These are phyloP conservation scores for Metschnikowia similis DNA, from an alignment of 805 yeast species.

Conservation along the genomic window DNA sequence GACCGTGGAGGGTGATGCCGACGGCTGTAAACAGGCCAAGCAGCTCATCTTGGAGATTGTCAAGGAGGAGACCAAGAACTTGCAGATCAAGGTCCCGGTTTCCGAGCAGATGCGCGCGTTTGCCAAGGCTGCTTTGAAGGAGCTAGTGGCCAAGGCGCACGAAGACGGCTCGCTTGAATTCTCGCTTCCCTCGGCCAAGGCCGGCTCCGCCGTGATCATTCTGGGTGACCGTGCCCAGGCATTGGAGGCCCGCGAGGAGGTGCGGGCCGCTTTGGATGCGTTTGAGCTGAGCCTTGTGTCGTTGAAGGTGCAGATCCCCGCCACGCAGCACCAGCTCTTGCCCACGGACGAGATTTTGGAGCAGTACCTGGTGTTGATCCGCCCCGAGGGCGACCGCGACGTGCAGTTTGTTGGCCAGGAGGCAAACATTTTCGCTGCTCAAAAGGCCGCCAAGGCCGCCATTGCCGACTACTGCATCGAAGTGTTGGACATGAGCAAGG, in stretches of 20 bases:
- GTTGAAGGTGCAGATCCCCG: constrained; percentile 63
- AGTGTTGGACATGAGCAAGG: constrained; percentile 76
- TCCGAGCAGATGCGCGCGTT: constrained; percentile 30
- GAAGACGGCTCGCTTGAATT: constrained; percentile 25
- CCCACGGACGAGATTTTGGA: constrained; percentile 50
- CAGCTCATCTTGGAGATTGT: constrained; percentile 67
- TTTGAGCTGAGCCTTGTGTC: constrained; percentile 36
- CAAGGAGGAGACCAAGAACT: constrained; percentile 62
- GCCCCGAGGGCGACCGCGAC: constrained; percentile 42
- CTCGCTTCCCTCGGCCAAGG: constrained; percentile 36
- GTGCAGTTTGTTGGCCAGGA: constrained; percentile 64
- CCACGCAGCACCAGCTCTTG: constrained; percentile 64
- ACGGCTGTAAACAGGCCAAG: constrained; percentile 75
- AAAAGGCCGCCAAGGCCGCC: constrained; percentile 53
- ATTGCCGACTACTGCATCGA: constrained; percentile 60
- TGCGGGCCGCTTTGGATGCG: constrained; percentile 20
- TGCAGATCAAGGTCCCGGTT: constrained; percentile 48
- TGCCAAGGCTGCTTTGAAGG: constrained; percentile 23
- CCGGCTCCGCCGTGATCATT: constrained; percentile 41
- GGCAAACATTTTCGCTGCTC: constrained; percentile 55
- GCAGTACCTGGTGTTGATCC: constrained; percentile 53
- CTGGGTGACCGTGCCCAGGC: constrained; percentile 72
- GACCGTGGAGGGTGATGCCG: constrained; percentile 75
- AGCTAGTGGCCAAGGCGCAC: constrained; percentile 20
- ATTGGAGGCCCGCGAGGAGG: constrained; percentile 47